Evolutionary conservation across 768 basidiomycete genomes (phyloP).

Genomic region (Termitomyces sp.): DNA sequence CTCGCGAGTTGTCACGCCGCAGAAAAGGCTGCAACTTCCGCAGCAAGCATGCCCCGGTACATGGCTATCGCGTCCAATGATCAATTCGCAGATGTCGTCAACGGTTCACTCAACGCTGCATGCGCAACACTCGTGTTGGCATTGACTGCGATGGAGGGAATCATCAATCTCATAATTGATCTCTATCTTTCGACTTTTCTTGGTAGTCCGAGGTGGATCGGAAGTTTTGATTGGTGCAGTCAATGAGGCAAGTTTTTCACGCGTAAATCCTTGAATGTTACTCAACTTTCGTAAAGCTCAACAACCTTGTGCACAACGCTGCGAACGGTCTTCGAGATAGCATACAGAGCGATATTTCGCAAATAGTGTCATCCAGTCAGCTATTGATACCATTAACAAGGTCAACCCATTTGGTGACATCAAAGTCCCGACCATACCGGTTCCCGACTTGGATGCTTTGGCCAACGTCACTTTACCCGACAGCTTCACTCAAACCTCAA

Average conservation of each 20-base stretch:
- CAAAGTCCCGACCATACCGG: slow-evolving; percentile 60
- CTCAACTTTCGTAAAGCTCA: slow-evolving; percentile 45
- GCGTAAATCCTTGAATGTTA: neutral
- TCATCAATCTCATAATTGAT: slow-evolving; percentile 90
- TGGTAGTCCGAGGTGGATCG: slow-evolving; percentile 78
- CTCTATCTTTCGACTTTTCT: slow-evolving; percentile 90
- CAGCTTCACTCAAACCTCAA: slow-evolving; percentile 76
- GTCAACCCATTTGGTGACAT: slow-evolving; percentile 70
- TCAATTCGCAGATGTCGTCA: slow-evolving; percentile 72
- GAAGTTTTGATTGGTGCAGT: slow-evolving; percentile 78
- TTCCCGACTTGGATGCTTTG: slow-evolving; percentile 70
- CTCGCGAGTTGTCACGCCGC: slow-evolving; percentile 82
- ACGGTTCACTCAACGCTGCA: slow-evolving; percentile 72
- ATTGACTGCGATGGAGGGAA: slow-evolving; percentile 78
- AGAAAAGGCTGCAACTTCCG: slow-evolving; percentile 72
- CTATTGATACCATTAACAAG: slow-evolving; percentile 67
- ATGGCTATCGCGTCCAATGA: slow-evolving; percentile 81
- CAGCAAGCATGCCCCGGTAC: slow-evolving; percentile 85
- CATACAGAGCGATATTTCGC: slow-evolving; percentile 71
- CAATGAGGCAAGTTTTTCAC: slow-evolving; percentile 54
- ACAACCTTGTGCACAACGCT: slow-evolving; percentile 55
- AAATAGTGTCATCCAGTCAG: slow-evolving; percentile 60
- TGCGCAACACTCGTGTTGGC: slow-evolving; percentile 67
- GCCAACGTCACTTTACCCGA: slow-evolving; percentile 77
- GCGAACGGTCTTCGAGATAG: slow-evolving; percentile 56